Conservation (phyloP, 768 basidiomycete genomes). For the Amanita rubescens region DNA sequence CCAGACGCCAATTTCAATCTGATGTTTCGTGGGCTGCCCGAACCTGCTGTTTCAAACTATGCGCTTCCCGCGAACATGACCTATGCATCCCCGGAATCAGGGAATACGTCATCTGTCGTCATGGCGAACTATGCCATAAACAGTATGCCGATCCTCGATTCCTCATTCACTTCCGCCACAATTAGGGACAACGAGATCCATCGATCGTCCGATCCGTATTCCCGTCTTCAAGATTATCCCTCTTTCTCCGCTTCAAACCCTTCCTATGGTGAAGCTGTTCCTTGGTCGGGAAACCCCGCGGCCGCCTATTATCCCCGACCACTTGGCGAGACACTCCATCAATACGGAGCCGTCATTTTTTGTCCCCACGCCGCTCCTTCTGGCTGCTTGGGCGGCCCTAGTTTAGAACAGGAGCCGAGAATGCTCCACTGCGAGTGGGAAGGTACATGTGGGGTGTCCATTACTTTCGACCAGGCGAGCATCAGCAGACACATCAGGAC, state of each 20-base stretch:
- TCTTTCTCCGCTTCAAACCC: not conserved
- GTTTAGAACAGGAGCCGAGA: not conserved
- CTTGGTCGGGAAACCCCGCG: not conserved
- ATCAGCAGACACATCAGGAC: not conserved
- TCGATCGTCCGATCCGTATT: not conserved
- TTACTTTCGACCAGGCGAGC: not conserved
- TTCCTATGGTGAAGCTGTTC: not conserved
- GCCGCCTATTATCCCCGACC: not conserved
- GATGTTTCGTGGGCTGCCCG: too few relatives aligned
- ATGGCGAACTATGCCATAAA: not conserved
- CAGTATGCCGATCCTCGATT: not conserved
- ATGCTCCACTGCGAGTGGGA: not conserved
- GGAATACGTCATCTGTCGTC: not conserved
- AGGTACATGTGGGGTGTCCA: not conserved
- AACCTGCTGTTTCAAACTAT: not conserved
- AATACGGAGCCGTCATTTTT: not conserved
- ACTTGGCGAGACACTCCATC: not conserved
- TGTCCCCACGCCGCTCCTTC: not conserved
- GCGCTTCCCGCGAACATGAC: not conserved
- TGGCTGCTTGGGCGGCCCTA: not conserved
- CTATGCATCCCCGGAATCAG: not conserved
- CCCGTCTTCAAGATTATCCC: not conserved
- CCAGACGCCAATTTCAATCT: too few relatives aligned
- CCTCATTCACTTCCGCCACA: not conserved
- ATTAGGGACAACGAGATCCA: not conserved